Conservation (phyloP, 2,329 filamentous ascomycete species). For the Alternaria ventricosa region DNA sequence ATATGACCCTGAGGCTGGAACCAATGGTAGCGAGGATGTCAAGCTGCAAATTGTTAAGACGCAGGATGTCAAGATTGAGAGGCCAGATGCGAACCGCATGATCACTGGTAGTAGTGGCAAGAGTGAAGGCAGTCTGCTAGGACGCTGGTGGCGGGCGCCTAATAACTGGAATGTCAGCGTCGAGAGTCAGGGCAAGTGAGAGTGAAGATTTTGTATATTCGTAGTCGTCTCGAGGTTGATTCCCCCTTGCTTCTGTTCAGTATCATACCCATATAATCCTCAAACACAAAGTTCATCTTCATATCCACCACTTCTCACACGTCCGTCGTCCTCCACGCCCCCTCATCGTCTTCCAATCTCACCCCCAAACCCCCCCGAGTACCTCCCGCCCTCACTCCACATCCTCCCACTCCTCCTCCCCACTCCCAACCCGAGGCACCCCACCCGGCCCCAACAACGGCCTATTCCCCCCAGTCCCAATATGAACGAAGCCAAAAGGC, state of each 20-base stretch:
- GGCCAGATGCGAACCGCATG: neutral
- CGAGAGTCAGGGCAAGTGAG: neutral
- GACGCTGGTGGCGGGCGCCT: slow-evolving; percentile 21
- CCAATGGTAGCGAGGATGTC: neutral
- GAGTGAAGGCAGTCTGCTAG: neutral
- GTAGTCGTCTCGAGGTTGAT: neutral
- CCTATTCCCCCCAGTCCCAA: neutral
- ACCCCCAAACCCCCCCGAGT: neutral
- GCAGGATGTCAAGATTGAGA: slow-evolving; percentile 4
- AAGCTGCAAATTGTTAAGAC: slow-evolving; percentile 4
- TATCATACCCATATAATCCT: neutral
- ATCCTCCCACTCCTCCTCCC: slow-evolving; percentile 7
- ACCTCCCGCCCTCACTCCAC: neutral
- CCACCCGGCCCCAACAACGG: neutral
- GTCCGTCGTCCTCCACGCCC: neutral
- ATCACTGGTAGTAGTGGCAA: slow-evolving; percentile 1
- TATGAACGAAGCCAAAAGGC: neutral
- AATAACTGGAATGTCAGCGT: slow-evolving; percentile 15
- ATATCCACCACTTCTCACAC: neutral
- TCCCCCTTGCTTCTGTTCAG: neutral
- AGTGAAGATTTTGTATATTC: neutral
- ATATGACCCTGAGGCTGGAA: neutral
- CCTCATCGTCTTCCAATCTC: no score
- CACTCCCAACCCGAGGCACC: neutral
- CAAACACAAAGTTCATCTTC: neutral